Evolutionary conservation across 2,329 filamentous ascomycete species (phyloP).

Genomic region (Cercospora brassicicola): DNA sequence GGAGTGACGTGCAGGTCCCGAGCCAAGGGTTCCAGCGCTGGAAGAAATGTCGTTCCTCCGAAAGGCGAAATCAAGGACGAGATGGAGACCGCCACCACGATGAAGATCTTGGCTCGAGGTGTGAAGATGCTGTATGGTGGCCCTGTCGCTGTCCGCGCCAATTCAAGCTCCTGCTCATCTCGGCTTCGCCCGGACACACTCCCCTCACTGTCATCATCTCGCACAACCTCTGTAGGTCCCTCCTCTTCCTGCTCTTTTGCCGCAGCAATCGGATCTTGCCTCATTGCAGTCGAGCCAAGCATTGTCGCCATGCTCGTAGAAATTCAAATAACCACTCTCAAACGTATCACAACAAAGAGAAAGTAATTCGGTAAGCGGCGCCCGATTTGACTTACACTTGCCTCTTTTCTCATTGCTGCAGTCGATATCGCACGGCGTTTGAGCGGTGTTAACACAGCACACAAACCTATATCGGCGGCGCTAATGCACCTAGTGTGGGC

Average conservation of each 20-base stretch:
- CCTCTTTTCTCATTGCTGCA: too few relatives aligned
- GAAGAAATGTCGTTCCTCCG: slow-evolving; percentile 54
- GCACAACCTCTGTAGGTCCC: not conserved
- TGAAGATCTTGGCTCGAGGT: slow-evolving; percentile 31
- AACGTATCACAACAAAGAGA: too few relatives aligned
- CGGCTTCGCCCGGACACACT: not conserved
- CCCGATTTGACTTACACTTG: too few relatives aligned
- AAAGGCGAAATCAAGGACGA: slow-evolving; percentile 35
- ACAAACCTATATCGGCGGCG: slow-evolving; percentile 16
- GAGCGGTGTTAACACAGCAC: not conserved
- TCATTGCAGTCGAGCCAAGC: not conserved
- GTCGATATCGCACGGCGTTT: slow-evolving; percentile 13
- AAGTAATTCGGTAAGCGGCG: too few relatives aligned
- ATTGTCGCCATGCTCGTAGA: not conserved
- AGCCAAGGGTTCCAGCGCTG: slow-evolving; percentile 53
- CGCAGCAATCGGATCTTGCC: not conserved
- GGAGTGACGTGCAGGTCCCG: slow-evolving; percentile 49
- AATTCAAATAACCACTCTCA: not conserved
- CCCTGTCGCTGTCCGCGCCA: slow-evolving; percentile 22
- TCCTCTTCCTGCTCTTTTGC: not conserved
- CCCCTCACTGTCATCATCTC: not conserved
- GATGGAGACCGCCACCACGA: slow-evolving; percentile 33
- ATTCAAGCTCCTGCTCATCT: not conserved
- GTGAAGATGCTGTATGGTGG: slow-evolving; percentile 35
- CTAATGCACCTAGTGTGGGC: slow-evolving; percentile 5